Evolutionary conservation across 495 filamentous ascomycete genomes (phyloP).

Genomic region (Aspergillus indologenus): DNA sequence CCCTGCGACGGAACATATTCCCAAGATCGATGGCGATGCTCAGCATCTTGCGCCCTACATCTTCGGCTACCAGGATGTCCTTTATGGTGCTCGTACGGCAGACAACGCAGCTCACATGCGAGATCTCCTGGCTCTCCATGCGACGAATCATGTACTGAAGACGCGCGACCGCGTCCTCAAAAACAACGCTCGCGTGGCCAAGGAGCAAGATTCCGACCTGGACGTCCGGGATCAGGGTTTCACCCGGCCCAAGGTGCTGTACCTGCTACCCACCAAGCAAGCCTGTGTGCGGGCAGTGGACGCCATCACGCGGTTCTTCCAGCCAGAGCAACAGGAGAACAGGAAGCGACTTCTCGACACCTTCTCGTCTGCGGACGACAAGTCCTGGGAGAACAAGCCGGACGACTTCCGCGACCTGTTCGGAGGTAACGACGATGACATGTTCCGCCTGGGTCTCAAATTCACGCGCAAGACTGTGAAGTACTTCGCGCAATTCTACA

Average conservation of each 20-base stretch:
- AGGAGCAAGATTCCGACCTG: conserved; percentile 57
- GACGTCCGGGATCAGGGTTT: conserved; percentile 94
- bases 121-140: conserved; percentile 74
- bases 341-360: conserved; percentile 83
- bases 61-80: conserved; percentile 75
- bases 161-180: conserved; percentile 90
- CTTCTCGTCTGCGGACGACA: conserved; percentile 63
- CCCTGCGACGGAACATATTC: conserved; percentile 33
- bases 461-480: conserved; percentile 95
- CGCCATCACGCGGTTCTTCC: conserved; percentile 64
- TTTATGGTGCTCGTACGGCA: conserved; percentile 69
- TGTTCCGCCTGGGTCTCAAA: conserved; percentile 89
- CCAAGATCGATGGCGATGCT: conserved; percentile 30
- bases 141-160: conserved; percentile 87
- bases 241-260: conserved; percentile 87
- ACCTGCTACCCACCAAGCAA: conserved; percentile 83
- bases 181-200: conserved; percentile 75
- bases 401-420: conserved; percentile 90
- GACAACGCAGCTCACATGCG: conserved; percentile 63
- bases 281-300: conserved; percentile 76
- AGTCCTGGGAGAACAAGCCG: conserved; percentile 68
- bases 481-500: conserved; percentile 93
- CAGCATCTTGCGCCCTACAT: conserved; percentile 42
- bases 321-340: conserved; percentile 92
- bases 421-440: conserved; percentile 90